Base-by-base conservation (phyloP, 371 early-diverging fungal species). In the Syncephalis fuscata region DNA sequence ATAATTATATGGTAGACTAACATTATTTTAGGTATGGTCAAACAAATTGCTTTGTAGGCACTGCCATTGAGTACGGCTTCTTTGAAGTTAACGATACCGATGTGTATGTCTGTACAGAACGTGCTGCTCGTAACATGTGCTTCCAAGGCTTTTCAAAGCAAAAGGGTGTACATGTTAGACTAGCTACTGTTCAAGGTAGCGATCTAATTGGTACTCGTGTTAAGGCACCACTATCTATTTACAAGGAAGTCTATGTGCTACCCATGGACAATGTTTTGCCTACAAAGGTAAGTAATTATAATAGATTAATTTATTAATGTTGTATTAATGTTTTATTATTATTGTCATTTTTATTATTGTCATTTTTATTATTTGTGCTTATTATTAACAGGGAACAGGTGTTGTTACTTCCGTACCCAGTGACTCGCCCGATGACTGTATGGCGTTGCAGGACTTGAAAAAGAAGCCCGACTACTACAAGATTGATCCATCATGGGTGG, bases 381-480 rank as follows among this genome's bases (percentile, higher is more conserved):
- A 39, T 38, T 22, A 46, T 44, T 24, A n/a, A 15, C 46, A 76
- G 79, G 98, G 98, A 58, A 98, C 98, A 3, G 98, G 97, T 54
- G 89, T 98, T 21, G 97, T 96, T 36, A 95, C 96, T 0, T 93
- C 93, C 3, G 98, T 98, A 19, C 98, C 98, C 24, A 90, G 91
- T 9, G 95, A 98, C 57, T 93, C 98, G 36, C 98, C 98, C 15
- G 96, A 92, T 59, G 98, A 98, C 67, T 94, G 66, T 63, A 83
- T 87, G 26, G 75, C 94, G 39, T 66, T 92, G 50, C 70, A 70
- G 56, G 97, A 95, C 57, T 66, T 97, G 61, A 76, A 76, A 61
- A 92, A 93, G 73, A 97, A 97, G 73, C 61, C 84, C 16, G 89
- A 72, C 10, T 94, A 83, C 66, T 95, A 93, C 65, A 76, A 88